Evolutionary conservation across 2,329 filamentous ascomycete species (phyloP).

Genomic region (Curvularia lunata): DNA sequence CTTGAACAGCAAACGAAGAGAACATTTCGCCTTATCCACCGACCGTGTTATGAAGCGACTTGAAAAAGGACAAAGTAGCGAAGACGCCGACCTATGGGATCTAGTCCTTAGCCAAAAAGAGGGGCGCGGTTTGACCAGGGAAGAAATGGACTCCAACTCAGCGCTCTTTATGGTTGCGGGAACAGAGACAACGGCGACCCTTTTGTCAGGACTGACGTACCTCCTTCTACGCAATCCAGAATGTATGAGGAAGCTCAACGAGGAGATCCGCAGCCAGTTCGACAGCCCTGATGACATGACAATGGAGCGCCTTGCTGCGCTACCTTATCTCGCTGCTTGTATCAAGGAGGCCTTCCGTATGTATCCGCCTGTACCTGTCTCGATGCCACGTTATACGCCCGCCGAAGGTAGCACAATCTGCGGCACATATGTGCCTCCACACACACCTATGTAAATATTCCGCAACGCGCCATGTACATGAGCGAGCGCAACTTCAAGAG

Average conservation of each 20-base stretch:
- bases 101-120: constrained; percentile 47
- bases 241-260: constrained; percentile 33
- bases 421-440: constrained; percentile 46
- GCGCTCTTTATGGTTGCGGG: constrained; percentile 52
- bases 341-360: constrained; percentile 53
- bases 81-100: constrained; percentile 50
- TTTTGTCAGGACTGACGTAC: constrained; percentile 50
- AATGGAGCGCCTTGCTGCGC: constrained; percentile 34
- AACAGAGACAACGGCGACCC: constrained; percentile 54
- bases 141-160: constrained; percentile 51
- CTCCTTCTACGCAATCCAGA: constrained; percentile 41
- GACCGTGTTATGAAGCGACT: constrained; percentile 40
- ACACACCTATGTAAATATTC: constrained; percentile 21
- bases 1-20: constrained; percentile 17
- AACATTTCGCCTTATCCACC: constrained; percentile 30
- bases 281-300: constrained; percentile 42
- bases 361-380: constrained; percentile 51
- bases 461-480: constrained; percentile 30
- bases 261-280: constrained; percentile 41
- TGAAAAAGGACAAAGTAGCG: constrained; percentile 30
- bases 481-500: constrained; percentile 43
- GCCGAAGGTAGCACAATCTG: constrained; percentile 46
- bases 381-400: constrained; percentile 45
- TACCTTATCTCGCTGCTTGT: constrained; percentile 50
- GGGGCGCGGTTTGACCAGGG: constrained; percentile 23